Percentiles rank a stretch among this genome's conserved stretches.
These are phyloP conservation scores for Brettanomyces bruxellensis DNA, from an alignment of 805 yeast genomes.

Conservation along the genomic window DNA sequence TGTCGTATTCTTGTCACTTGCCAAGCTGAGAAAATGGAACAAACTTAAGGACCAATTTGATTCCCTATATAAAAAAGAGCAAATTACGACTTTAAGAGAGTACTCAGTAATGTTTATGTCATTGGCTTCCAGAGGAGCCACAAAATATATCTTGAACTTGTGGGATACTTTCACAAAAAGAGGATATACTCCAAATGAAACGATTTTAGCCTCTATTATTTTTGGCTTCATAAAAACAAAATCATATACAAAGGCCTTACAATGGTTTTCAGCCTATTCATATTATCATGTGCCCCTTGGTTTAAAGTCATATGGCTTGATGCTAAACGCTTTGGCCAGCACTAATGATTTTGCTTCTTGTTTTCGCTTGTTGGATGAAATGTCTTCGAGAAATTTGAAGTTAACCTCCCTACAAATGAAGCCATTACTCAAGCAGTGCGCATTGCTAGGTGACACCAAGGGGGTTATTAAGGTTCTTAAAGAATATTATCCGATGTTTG, in stretches of 20 bases:
- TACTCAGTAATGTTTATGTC: constrained; percentile 56
- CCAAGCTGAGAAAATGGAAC: constrained; percentile 32
- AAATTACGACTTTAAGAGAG: constrained; percentile 40
- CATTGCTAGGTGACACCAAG: constrained; percentile 16
- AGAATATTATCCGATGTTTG: constrained; percentile 17
- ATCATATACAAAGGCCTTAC: constrained; percentile 28
- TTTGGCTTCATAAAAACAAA: constrained; percentile 29
- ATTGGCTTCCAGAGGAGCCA: constrained; percentile 43
- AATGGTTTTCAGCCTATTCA: constrained; percentile 27
- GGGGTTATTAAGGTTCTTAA: constrained; percentile 15
- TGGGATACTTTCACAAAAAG: constrained; percentile 39
- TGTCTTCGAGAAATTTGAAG: constrained; percentile 6
- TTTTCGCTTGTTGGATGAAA: constrained; percentile 23
- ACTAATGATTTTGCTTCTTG: constrained; percentile 27
- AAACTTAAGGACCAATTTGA: constrained; percentile 49
- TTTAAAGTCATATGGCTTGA: constrained; percentile 23
- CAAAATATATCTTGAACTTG: constrained; percentile 27
- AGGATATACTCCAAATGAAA: constrained; percentile 37
- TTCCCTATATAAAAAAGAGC: constrained; percentile 42
- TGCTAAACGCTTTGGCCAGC: constrained; percentile 29
- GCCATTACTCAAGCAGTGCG: constrained; percentile 13
- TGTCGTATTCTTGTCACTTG: constrained; percentile 11
- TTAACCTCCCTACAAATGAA: constrained; percentile 9
- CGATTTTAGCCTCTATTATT: constrained; percentile 37
- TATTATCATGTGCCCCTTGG: constrained; percentile 22